Evolutionary conservation across 1,139 yeast species (phyloP), one percentile per base, ranked within the genome.

Genomic region (Yamadazyma songkhlaensis): DNA sequence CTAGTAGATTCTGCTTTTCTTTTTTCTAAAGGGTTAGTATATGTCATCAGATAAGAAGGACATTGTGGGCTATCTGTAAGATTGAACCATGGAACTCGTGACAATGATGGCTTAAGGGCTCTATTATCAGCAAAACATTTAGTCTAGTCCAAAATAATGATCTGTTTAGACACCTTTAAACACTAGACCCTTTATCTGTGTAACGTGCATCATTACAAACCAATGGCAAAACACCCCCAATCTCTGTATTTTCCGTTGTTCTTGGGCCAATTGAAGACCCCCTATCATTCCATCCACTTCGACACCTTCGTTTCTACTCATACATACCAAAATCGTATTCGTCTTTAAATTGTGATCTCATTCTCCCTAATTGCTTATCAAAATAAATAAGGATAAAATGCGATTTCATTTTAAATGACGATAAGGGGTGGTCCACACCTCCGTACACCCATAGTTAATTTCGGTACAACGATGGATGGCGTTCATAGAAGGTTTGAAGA

Each of bases 1-100:
- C 97, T 81, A 48, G 85, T 81, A 29, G 97, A 90, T 65, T 92
- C 98, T 9, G 96, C 94, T 72, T 87, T 85, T 74, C 98, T 86
- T 68, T 90, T 88, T 61, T 89, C 97, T 45, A 41, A 4, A 23
- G 9, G 22, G 49, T 45, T 47, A 46, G 49, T 47, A 43, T 78
- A 59, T 28, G n/a, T 21, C 22, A 13, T 31, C 26, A 15, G n/a
- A n/a, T n/a, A n/a, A n/a, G n/a, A n/a, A n/a, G n/a, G n/a, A n/a
- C n/a, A n/a, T n/a, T n/a, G n/a, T n/a, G n/a, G n/a, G n/a, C n/a
- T n/a, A n/a, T n/a, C n/a, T n/a, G n/a, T n/a, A n/a, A n/a, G n/a
- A n/a, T n/a, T n/a, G n/a, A n/a, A n/a, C n/a, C n/a, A n/a, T n/a
- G n/a, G n/a, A n/a, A n/a, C n/a, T n/a, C n/a, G n/a, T n/a, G n/a